Base-by-base conservation (phyloP, 177 flowering plant genomes). In the Telopea speciosissima region DNA sequence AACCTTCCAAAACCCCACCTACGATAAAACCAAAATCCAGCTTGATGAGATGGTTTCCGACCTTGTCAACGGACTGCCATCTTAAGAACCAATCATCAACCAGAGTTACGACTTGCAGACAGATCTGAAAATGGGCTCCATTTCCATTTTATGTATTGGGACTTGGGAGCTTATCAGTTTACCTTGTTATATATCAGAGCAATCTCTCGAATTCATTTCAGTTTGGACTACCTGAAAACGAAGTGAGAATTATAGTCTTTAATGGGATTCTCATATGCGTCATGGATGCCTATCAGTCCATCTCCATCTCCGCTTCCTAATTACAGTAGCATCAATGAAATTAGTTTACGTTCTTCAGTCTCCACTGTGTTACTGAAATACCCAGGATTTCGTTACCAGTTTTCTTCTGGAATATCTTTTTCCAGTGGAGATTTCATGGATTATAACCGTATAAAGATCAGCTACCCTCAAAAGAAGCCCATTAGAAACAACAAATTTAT, bases 401-500 rank as follows among this genome's bases (percentile, higher is more conserved):
- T 33, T 25, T 22, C 28, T 11, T 26, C 76, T 26, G 10, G 33
- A 24, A 19, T 25, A 52, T 10, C 59, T 6, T 74, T 70, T 8
- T 0, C 9, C 7, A 26, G 10, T 62, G 70, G 66, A 67, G 70
- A 42, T 19, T 62, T 33, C 58, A 59, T 33, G 65, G 45, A 42
- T 42, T 12, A 17, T 59, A 11, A 23, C 45, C 9, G 40, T 36
- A 65, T 31, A 36, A 59, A 65, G 7, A 49, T 7, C 61, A 58
- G 22, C 17, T 7, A 36, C 33, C 23, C 26, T 60, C 36, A 42
- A 5, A 69, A 40, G 5, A 71, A 25, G 13, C 69, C 65, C 42
- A 67, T 63, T 2, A 45, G 65, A 28, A 69, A 42, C 12, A 63
- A 67, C 61, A 63, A 33, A 36, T 36, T 6, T 5, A 74, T 79